These are phyloP conservation scores for Leptographium lundbergii DNA, from an alignment of 2,329 filamentous ascomycete genomes.

Conservation along the genomic window DNA sequence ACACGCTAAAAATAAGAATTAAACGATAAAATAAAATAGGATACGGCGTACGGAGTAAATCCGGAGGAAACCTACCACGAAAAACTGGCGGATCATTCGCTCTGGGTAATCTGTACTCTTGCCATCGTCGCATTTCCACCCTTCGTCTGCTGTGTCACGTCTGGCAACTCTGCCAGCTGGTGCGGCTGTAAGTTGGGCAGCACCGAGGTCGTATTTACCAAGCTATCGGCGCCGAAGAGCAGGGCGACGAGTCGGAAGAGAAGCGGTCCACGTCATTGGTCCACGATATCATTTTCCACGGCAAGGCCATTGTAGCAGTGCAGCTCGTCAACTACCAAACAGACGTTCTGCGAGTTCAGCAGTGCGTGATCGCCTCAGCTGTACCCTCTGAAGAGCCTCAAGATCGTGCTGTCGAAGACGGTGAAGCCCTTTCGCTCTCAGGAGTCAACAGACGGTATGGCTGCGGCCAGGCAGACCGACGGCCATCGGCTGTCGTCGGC, in stretches of 20 bases:
- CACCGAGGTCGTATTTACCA: slow-evolving; percentile 4
- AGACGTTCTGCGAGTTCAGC: slow-evolving; percentile 5
- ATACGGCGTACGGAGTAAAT: too few relatives aligned
- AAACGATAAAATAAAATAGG: too few relatives aligned
- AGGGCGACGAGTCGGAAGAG: slow-evolving; percentile 2
- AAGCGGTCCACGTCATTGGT: slow-evolving; percentile 4
- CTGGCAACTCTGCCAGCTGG: not conserved
- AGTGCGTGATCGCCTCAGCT: slow-evolving; percentile 4
- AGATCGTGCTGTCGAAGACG: not conserved
- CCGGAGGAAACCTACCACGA: too few relatives aligned
- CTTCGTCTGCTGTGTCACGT: not conserved
- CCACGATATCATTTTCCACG: slow-evolving; percentile 2
- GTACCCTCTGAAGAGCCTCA: slow-evolving; percentile 7
- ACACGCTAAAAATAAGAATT: too few relatives aligned
- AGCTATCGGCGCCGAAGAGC: slow-evolving; percentile 4
- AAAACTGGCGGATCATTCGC: too few relatives aligned
- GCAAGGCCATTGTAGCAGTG: slow-evolving; percentile 8
- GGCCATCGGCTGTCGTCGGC: not conserved
- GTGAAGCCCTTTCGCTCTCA: not conserved
- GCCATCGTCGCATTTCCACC: not conserved
- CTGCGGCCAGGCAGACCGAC: not conserved
- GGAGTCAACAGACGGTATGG: too few relatives aligned
- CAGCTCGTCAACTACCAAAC: not conserved
- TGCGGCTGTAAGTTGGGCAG: not conserved
- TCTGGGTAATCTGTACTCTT: too few relatives aligned